phyloP scores from a whole-genome alignment of 306 rosid genomes.

The Rosa persica region DNA sequence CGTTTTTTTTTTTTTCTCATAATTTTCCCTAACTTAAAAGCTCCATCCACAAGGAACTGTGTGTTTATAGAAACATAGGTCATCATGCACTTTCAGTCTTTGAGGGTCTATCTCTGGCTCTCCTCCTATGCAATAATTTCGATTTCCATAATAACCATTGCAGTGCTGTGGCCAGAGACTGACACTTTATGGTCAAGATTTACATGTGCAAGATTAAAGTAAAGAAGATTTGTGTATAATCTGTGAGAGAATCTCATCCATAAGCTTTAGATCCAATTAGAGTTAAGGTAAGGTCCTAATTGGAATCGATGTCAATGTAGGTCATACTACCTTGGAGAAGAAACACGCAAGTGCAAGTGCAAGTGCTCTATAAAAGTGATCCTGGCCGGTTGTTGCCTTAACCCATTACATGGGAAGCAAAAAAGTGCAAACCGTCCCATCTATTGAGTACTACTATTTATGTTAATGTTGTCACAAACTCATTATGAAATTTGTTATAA shows the following conservation, averaged over 20 bases:
- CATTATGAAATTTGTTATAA: no score
- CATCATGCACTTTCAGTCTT: constrained; percentile 7
- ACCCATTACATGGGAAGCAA: background rate
- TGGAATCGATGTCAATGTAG: background rate
- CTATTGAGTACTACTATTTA: background rate
- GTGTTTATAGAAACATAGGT: background rate
- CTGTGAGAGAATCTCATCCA: background rate
- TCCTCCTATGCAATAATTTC: constrained; percentile 4
- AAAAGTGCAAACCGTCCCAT: background rate
- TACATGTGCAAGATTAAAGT: background rate
- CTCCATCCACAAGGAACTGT: constrained; percentile 9
- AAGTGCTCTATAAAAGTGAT: constrained; percentile 3
- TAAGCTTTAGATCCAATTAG: background rate
- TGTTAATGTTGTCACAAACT: background rate
- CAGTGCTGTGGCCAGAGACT: background rate
- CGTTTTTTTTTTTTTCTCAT: background rate
- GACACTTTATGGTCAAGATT: background rate
- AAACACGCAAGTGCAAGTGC: constrained; percentile 17
- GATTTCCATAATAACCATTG: background rate
- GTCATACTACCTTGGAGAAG: background rate
- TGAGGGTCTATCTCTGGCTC: background rate
- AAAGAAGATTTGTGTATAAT: background rate
- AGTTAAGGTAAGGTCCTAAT: background rate
- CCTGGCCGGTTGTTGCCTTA: constrained; percentile 1
- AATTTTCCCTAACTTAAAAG: background rate